These are phyloP conservation scores for Metarhizium guizhouense DNA, from an alignment of 2,329 filamentous ascomycete genomes.

Conservation along the genomic window DNA sequence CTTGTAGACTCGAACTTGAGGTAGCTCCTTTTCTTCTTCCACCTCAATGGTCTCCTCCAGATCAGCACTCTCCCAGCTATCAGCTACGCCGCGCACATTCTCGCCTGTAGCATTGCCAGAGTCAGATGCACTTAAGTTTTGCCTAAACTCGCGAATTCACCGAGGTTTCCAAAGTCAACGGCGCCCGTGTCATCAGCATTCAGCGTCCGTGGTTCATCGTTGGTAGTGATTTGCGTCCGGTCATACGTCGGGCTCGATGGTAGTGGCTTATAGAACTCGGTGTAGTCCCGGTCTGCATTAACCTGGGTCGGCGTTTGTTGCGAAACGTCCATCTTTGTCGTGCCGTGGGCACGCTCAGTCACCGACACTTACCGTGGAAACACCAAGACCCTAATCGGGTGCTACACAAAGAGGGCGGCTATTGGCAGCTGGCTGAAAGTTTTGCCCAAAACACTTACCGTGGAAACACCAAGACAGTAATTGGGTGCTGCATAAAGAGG, in stretches of 20 bases:
- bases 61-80: constrained; percentile 86
- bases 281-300: constrained; percentile 49
- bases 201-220: constrained; percentile 27
- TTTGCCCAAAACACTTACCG: not conserved
- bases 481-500: not conserved
- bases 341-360: not conserved
- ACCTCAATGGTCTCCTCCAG: constrained; percentile 56
- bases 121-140: too few species aligned
- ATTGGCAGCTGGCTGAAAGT: too few species aligned
- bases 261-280: constrained; percentile 27
- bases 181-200: constrained; percentile 41
- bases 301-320: constrained; percentile 46
- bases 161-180: constrained; percentile 34
- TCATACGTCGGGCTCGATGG: constrained; percentile 18
- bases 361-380: too few species aligned
- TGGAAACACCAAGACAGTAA: not conserved
- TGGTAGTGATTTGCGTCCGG: constrained; percentile 17
- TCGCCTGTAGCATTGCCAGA: constrained; percentile 42
- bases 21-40: constrained; percentile 57
- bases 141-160: constrained; percentile 24
- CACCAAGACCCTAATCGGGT: too few species aligned
- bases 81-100: constrained; percentile 55
- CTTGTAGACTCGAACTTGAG: constrained; percentile 75
- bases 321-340: constrained; percentile 32
- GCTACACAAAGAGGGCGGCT: too few species aligned